Evolutionary conservation across 2,329 filamentous ascomycete species (phyloP).

Genomic region (Aspergillus japonicus): DNA sequence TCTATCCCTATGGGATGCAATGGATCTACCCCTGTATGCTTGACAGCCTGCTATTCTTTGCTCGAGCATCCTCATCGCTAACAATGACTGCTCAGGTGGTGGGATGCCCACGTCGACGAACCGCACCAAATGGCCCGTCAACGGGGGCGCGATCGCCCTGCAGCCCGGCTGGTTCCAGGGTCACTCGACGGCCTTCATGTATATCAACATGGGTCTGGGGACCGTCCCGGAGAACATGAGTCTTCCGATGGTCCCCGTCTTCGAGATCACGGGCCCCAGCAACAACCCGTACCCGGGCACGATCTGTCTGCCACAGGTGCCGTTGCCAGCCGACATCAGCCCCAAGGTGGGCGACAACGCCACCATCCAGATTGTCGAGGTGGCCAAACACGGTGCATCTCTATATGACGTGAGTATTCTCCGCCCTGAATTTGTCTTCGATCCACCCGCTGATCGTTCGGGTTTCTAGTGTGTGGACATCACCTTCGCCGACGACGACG

Average conservation of each 20-base stretch:
- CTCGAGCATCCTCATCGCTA: conserved; percentile 4
- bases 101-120: conserved; percentile 76
- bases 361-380: conserved; percentile 84
- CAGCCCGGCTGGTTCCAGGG: conserved; percentile 97
- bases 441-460: neutral
- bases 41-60: neutral
- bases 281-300: conserved; percentile 68
- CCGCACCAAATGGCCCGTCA: conserved; percentile 86
- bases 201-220: conserved; percentile 87
- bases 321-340: conserved; percentile 68
- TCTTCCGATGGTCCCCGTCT: conserved; percentile 72
- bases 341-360: conserved; percentile 82
- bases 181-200: conserved; percentile 77
- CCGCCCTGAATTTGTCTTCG: neutral
- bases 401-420: conserved; percentile 68
- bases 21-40: conserved; percentile 90
- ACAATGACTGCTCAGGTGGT: conserved; percentile 61
- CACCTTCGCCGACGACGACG: conserved; percentile 76
- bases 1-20: conserved; percentile 85
- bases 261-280: conserved; percentile 66
- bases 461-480: conserved; percentile 81
- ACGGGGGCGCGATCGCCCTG: conserved; percentile 80
- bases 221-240: conserved; percentile 85
- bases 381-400: conserved; percentile 77
- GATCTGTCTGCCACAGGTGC: conserved; percentile 86